Evolutionary conservation across 2,329 filamentous ascomycete genomes (phyloP).

Genomic region (Monilinia polystroma): DNA sequence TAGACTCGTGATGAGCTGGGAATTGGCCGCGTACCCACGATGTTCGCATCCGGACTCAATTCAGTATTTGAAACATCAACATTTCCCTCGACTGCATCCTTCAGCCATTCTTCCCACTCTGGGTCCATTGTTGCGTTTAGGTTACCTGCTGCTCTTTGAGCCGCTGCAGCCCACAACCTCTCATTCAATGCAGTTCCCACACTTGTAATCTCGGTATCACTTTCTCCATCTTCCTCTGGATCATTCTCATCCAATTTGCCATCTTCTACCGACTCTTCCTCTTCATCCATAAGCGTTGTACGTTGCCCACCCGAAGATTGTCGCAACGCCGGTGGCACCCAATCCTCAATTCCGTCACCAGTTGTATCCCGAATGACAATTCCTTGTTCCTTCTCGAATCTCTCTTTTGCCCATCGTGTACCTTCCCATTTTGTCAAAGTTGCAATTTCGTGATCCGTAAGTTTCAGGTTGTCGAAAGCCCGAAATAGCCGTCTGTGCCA

Average conservation of each 20-base stretch:
- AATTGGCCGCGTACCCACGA: conserved; percentile 41
- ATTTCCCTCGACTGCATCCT: conserved; percentile 65
- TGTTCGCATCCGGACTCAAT: conserved; percentile 36
- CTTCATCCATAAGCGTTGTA: conserved; percentile 31
- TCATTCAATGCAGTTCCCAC: conserved; percentile 63
- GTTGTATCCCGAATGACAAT: conserved; percentile 70
- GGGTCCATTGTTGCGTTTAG: conserved; percentile 61
- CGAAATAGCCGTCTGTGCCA: conserved; percentile 76
- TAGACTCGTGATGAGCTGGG: conserved; percentile 26
- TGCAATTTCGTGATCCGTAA: conserved; percentile 70
- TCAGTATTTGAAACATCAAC: conserved; percentile 47
- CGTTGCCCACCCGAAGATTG: conserved; percentile 25
- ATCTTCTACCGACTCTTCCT: conserved; percentile 42
- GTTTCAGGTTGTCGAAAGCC: conserved; percentile 67
- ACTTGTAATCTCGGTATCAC: conserved; percentile 55
- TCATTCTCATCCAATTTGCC: conserved; percentile 39
- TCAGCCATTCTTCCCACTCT: conserved; percentile 74
- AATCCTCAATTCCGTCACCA: conserved; percentile 64
- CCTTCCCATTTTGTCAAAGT: conserved; percentile 79
- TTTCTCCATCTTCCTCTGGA: conserved; percentile 49
- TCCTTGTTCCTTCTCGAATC: conserved; percentile 74
- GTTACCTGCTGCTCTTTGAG: conserved; percentile 61
- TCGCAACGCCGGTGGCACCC: conserved; percentile 50
- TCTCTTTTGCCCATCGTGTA: conserved; percentile 78
- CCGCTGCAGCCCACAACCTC: conserved; percentile 62